A percentile compares a stretch with the other conserved stretches of the same genome.
phyloP scores from a whole-genome alignment of 345 rosid genomes.

The Gossypium turneri region DNA sequence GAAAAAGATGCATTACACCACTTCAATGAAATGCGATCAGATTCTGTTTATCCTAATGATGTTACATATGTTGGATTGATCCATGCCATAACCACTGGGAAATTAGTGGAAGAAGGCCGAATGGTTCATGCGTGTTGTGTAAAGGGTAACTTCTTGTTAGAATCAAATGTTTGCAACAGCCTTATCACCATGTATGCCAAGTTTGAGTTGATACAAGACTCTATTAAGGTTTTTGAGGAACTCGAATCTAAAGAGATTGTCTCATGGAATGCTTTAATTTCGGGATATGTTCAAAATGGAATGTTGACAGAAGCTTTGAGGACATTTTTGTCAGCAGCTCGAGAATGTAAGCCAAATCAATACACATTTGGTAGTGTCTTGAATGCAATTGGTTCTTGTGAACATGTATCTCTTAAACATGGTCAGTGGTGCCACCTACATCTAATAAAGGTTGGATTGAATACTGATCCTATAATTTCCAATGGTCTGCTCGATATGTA shows the following conservation, averaged over 20 bases:
- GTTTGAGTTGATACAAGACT: conserved; percentile 28
- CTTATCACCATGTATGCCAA: conserved; percentile 86
- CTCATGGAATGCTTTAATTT: not conserved
- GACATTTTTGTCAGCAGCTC: not conserved
- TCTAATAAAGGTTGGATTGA: not conserved
- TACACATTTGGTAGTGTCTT: conserved; percentile 1
- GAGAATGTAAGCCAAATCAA: not conserved
- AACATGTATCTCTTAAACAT: not conserved
- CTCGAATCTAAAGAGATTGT: not conserved
- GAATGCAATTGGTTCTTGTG: not conserved
- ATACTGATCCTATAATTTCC: not conserved
- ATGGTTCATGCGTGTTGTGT: conserved; percentile 61
- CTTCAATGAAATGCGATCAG: not conserved
- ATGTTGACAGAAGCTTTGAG: not conserved
- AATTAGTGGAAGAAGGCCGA: conserved; percentile 49
- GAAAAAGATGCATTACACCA: not conserved
- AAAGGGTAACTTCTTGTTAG: conserved; percentile 44
- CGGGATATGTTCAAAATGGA: not conserved
- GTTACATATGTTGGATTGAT: conserved; percentile 20
- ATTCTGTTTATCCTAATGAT: not conserved
- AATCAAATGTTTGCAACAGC: conserved; percentile 61
- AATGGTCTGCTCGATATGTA: not conserved
- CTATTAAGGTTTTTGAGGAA: not conserved
- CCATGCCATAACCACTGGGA: conserved; percentile 42
- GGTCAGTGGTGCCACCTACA: not conserved